Evolutionary conservation across 176 grass and related monocot species (phyloP), one percentile per base, ranked within the genome.

Genomic region (Saccharum spontaneum): DNA sequence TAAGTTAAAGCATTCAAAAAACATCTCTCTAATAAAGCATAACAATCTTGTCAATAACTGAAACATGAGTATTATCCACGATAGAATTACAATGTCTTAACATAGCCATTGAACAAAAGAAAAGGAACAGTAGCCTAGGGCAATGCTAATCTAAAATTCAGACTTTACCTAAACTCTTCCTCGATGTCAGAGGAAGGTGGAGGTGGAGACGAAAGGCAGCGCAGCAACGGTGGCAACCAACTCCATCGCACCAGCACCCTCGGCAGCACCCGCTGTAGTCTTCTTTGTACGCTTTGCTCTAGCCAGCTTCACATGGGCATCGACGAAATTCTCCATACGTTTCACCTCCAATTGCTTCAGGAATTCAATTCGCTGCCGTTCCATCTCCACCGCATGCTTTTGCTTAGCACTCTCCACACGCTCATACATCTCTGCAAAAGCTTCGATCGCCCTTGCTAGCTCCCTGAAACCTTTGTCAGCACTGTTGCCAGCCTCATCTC

Each of bases 341-440:
- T 99, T 88, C 73, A 97, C 83, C 84, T 99, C 97, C 18, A 99
- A 69, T 50, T 88, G 86, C 86, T 96, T 97, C 8, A 92, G 65
- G 30, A 97, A 99, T 48, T 91, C 86, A 20, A 99, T 92, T 28
- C 94, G 67, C 77, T 97, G 88, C 46, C 90, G 89, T 82, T 99
- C 97, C 57, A 97, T 91, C 68, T 99, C 97, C 31, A 99, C 69
- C 7, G 74, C 85, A 64, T 99, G 90, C 44, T 84, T 90, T 71
- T 97, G 94, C 67, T 95, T 97, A 57, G 92, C 78, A 22, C 68
- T 84, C 90, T 99, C 97, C 23, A 99, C 86, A 20, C 82, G 89
- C 86, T 99, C 97, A 2, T 99, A 99, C 83, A 99, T 94, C 86
- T 99, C 88, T 1, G 93, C 90, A 40, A 99, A 96, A 33, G 85